Evolutionary conservation across 306 rosid genomes (phyloP), one percentile per base, ranked within the genome.

Genomic region (Malus fusca): DNA sequence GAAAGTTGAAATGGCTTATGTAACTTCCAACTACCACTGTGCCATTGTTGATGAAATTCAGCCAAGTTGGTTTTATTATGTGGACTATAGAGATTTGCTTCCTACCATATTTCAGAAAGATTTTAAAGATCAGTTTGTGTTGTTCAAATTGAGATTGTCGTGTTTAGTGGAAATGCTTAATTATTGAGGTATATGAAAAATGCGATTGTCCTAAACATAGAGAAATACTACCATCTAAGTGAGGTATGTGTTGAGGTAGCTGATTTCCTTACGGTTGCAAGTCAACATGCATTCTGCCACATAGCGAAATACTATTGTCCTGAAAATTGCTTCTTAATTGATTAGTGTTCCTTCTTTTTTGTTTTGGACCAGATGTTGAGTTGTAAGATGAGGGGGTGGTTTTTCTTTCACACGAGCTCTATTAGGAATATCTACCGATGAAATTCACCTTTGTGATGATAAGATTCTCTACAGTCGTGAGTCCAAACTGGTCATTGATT

Each of bases 1-100:
- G 76, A 95, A 97, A 30, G 97, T 95, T 87, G 99, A 95, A 84
- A 95, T 95, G 97, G 99, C 97, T 79, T 96, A 90, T 79, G 92
- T 95, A 78, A 80, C 92, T 48, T 75, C 92, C 58, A 74, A 77
- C 37, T 90, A 92, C 79, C 82, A 84, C 8, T 95, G 99, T 78
- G 97, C 97, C 12, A 83, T 95, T 79, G 82, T 95, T 81, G 97
- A 95, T 75, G 99, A 95, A 88, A 91, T 92, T 79, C 99, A 95
- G 97, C 97, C 88, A 85, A 79, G 92, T 80, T 71, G 76, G 23
- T 35, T 61, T 61, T 13, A 74, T 79, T 68, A 66, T 84, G 43
- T 66, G 6, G n/a, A 48, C 51, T 37, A 74, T 68, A 69, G 79
- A 66, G 71, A 72, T 82, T 85, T 43, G 25, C 66, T 44, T 78